Conservation (phyloP, 805 yeast genomes). For the Candida montana region DNA sequence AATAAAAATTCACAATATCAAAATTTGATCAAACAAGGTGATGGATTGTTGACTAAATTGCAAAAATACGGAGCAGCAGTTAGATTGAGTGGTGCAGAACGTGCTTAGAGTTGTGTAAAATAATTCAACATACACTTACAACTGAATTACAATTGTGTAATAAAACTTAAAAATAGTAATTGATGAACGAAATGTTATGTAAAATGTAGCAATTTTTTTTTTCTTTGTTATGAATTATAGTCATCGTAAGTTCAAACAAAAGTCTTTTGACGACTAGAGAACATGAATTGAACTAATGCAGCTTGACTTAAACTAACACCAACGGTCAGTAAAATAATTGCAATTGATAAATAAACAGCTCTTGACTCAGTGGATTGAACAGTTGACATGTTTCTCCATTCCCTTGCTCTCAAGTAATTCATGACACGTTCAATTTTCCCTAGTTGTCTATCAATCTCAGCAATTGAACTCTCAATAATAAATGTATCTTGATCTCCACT, state of each 20-base stretch:
- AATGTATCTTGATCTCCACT: slow-evolving; percentile 44
- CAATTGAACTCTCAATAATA: slow-evolving; percentile 48
- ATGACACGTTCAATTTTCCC: slow-evolving; percentile 55
- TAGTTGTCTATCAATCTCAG: slow-evolving; percentile 53
- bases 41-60: slow-evolving; percentile 82
- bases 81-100: slow-evolving; percentile 87
- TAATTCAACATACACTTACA: no score
- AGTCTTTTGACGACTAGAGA: slow-evolving; percentile 44
- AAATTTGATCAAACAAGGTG: slow-evolving; percentile 84
- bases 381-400: slow-evolving; percentile 93
- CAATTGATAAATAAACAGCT: slow-evolving; percentile 68
- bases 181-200: no score
- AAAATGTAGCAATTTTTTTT: no score
- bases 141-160: not conserved
- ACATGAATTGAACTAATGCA: slow-evolving; percentile 75
- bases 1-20: slow-evolving; percentile 94
- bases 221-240: no score
- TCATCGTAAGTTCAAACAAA: no score
- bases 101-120: slow-evolving; percentile 38
- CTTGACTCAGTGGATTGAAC: slow-evolving; percentile 76
- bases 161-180: no score
- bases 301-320: slow-evolving; percentile 76
- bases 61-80: slow-evolving; percentile 98
- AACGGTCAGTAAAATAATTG: slow-evolving; percentile 68
- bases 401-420: slow-evolving; percentile 91